Evolutionary conservation across 176 grass and related monocot genomes (phyloP).

Genomic region (Zoysia pacifica): DNA sequence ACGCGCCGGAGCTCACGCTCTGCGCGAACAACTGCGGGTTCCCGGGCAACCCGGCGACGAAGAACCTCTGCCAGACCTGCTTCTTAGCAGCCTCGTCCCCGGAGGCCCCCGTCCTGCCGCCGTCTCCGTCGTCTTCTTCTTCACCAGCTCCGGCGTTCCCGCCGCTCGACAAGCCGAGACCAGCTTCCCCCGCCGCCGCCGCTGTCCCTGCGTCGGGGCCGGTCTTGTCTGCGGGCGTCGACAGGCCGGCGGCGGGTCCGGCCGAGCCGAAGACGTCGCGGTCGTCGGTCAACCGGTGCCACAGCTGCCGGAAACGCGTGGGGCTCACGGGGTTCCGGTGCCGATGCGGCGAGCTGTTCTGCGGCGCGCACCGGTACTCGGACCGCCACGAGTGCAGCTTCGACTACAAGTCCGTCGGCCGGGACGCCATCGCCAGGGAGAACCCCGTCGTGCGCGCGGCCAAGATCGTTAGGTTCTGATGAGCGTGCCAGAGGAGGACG

Average conservation of each 20-base stretch:
- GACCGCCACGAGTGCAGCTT: conserved; percentile 82
- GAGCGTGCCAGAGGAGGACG: not conserved
- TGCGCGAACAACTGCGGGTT: conserved; percentile 97
- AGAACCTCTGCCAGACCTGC: conserved; percentile 77
- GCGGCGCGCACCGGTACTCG: conserved; percentile 91
- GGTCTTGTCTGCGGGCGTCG: conserved; percentile 5
- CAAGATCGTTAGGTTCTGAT: conserved; percentile 89
- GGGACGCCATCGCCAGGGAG: conserved; percentile 78
- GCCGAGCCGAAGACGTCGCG: conserved; percentile 30
- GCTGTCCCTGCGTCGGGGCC: not conserved
- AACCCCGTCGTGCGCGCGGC: conserved; percentile 91
- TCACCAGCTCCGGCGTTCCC: not conserved
- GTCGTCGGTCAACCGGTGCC: conserved; percentile 70
- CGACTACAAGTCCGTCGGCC: conserved; percentile 73
- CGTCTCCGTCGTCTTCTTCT: not conserved
- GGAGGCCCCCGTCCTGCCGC: not conserved
- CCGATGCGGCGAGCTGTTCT: conserved; percentile 89
- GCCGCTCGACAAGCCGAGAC: conserved; percentile 35
- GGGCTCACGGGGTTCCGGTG: conserved; percentile 83
- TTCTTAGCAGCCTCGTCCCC: conserved; percentile 46
- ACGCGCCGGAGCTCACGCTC: conserved; percentile 67
- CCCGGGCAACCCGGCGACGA: conserved; percentile 71
- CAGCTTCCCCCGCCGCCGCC: not conserved
- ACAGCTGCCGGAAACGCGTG: conserved; percentile 71
- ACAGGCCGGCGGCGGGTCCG: conserved; percentile 14